Base-by-base conservation (phyloP, 2,329 filamentous ascomycete species). In the Aspergillus unguis region DNA sequence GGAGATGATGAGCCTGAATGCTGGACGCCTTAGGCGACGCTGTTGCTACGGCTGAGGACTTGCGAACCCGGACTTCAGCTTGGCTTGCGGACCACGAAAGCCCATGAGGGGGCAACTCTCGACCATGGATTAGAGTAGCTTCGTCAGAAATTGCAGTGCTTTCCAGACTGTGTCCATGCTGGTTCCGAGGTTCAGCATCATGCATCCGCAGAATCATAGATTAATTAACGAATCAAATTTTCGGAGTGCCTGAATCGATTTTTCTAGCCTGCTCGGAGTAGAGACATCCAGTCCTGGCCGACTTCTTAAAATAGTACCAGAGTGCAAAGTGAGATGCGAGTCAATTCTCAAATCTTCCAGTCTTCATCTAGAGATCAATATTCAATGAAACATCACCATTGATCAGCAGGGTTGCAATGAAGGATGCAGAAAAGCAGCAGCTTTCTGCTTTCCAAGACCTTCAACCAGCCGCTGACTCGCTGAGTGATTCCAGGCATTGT, bases 281-380 rank as follows among this genome's bases (percentile, higher is more conserved):
- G 42, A 44, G 42, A n/a, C 17, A 43, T 31, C 40, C 40, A 43
- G 17, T n/a, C 33, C 11, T n/a, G 43, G 41, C 5, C n/a, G 11
- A 23, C 42, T 35, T n/a, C 50, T 43, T 48, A 53, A 53, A 53
- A 53, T 53, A 53, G 51, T 33, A 53, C 41, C 17, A 17, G 17
- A 17, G 17, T 17, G 17, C 17, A 31, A 37, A 26, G 11, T 36
- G 32, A 7, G 41, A 40, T 17, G n/a, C 10, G n/a, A 41, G 28
- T 44, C 23, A 36, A 17, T 37, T 11, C 32, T 45, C 10, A 45
- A 32, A 36, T 45, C 29, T 33, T 45, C 43, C 31, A 36, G 10
- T 36, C 27, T 17, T 11, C 17, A 33, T 9, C 26, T 29, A 33
- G 42, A 41, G 17, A 17, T 17, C 17, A 41, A 35, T 26, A 4